Evolutionary conservation across 345 rosid genomes (phyloP).

Genomic region (Psidium guajava): DNA sequence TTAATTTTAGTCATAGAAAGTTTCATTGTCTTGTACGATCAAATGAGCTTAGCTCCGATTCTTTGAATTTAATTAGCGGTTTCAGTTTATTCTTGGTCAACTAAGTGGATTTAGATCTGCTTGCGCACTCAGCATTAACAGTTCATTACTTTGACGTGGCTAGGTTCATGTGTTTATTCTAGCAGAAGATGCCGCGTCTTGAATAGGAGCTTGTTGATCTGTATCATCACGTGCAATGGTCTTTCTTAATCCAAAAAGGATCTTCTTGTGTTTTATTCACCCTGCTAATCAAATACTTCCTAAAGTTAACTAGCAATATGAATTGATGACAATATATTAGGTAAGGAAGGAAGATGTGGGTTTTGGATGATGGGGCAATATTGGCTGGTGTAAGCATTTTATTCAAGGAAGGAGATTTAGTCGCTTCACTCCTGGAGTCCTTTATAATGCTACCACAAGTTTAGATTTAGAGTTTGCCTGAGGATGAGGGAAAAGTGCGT

Average conservation of each 20-base stretch:
- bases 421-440: not conserved
- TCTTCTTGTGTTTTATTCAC: not conserved
- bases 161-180: not conserved
- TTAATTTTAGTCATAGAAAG: not conserved
- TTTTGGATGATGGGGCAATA: not conserved
- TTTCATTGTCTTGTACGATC: not conserved
- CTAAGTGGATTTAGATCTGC: not conserved
- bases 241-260: not conserved
- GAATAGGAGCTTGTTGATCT: not conserved
- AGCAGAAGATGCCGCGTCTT: not conserved
- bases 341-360: not conserved
- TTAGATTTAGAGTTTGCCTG: not conserved
- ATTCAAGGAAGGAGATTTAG: not conserved
- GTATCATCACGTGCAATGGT: not conserved
- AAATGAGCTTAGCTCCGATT: not conserved
- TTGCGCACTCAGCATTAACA: not conserved
- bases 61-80: not conserved
- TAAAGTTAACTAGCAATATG: not conserved
- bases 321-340: not conserved
- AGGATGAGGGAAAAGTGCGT: not conserved
- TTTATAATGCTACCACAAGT: not conserved
- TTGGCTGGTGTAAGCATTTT: not conserved
- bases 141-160: not conserved
- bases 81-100: not conserved
- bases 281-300: not conserved